Evolutionary conservation across 441 rosid genomes (phyloP), one percentile per base, ranked within the genome.

Genomic region (Cnidoscolus chayamansa): DNA sequence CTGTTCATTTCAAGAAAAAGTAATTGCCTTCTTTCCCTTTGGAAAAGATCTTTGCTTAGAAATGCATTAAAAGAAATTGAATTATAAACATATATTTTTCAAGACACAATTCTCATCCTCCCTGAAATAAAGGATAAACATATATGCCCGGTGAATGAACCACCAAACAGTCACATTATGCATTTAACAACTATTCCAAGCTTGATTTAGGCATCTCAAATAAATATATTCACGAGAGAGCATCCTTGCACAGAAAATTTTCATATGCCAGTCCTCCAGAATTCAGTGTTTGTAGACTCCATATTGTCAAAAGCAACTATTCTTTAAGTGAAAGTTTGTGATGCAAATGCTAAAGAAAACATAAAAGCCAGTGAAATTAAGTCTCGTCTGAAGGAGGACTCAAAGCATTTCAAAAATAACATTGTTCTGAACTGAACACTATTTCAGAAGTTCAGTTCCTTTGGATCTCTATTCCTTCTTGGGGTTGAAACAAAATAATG

Each of bases 1-100:
- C 43, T 59, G 13, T 67, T 10, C 25, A 15, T 50, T 60, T 63
- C 51, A 62, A 49, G 50, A 76, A 54, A 74, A 10, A 20, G 65
- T 35, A 11, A 37, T 43, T 51, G 4, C 32, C 32, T 12, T 60
- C 30, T 37, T 57, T 71, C 65, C 20, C 63, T 71, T 50, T 31
- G 17, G 19, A 53, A 15, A 30, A 25, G 11, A 49, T 51, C 74
- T 19, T 57, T 68, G 40, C 57, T 16, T n/a, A 54, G 3, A 56
- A 66, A 9, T 51, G 25, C 59, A 51, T 32, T n/a, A 31, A 31
- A 30, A 5, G 40, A 10, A 4, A 6, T 17, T 11, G 25, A 25
- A 30, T 10, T 20, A 20, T 19, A 10, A 65, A 64, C 4, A 30
- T 12, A 65, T 17, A 11, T 48, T 47, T 48, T 12, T 66, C 20